phyloP scores from a whole-genome alignment of 257 asterid genomes.

The Fraxinus excelsior region DNA sequence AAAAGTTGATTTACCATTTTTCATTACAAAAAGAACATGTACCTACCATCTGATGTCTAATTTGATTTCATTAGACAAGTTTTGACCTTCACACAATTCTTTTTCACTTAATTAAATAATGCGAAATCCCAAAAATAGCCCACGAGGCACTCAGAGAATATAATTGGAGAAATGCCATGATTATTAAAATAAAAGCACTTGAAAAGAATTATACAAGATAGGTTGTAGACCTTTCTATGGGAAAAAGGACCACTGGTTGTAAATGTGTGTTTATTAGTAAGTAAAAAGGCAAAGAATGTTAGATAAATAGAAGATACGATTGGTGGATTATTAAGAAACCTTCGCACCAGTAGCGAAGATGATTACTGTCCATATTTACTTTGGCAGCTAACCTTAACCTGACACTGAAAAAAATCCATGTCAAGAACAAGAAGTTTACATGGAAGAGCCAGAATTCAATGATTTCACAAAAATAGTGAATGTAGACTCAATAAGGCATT shows the following conservation, averaged over 20 bases:
- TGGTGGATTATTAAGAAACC: neutral
- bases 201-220: neutral
- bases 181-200: neutral
- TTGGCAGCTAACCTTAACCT: neutral
- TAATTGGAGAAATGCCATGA: too few species aligned
- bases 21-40: neutral
- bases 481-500: neutral
- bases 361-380: neutral
- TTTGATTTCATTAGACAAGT: neutral
- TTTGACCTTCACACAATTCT: neutral
- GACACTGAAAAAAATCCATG: neutral
- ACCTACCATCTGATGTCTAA: neutral
- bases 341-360: neutral
- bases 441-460: neutral
- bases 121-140: neutral
- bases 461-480: neutral
- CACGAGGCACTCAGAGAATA: neutral
- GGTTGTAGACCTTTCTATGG: neutral
- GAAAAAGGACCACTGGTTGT: neutral
- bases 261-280: neutral
- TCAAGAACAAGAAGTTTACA: neutral
- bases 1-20: neutral
- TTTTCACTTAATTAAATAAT: neutral
- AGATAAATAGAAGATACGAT: neutral
- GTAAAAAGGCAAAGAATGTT: neutral